These are phyloP conservation scores for Gossypium longicalyx DNA, from an alignment of 345 rosid species.

Conservation along the genomic window DNA sequence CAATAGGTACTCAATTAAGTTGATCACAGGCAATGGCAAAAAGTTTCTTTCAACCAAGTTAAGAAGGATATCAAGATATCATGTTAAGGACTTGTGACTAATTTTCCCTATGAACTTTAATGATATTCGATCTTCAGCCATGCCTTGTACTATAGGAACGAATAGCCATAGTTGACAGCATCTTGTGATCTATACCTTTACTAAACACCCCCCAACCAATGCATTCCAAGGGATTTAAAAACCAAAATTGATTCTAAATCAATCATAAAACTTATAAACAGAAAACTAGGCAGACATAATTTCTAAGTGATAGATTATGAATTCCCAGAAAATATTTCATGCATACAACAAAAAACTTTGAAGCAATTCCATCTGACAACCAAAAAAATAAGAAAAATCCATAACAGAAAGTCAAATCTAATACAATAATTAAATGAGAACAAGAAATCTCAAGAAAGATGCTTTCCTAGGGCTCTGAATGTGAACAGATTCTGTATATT, in stretches of 20 bases:
- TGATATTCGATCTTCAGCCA: background rate
- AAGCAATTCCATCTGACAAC: slow-evolving; percentile 3
- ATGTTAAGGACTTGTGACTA: background rate
- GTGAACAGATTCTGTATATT: background rate
- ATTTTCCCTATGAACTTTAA: background rate
- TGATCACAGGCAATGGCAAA: background rate
- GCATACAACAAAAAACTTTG: background rate
- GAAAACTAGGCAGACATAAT: background rate
- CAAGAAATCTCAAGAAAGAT: background rate
- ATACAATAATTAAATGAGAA: background rate
- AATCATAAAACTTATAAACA: background rate
- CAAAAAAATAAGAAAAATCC: background rate
- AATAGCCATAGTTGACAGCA: background rate
- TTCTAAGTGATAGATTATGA: background rate
- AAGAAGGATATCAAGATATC: background rate
- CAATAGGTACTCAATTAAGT: background rate
- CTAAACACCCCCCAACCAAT: background rate
- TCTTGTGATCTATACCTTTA: background rate
- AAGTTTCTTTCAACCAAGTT: background rate
- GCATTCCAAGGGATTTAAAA: background rate
- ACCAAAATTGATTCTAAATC: background rate
- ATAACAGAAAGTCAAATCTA: background rate
- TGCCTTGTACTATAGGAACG: background rate
- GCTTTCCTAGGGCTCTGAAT: background rate
- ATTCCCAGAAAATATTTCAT: background rate